Conservation (phyloP, 2,329 filamentous ascomycete species). For the Aureobasidium sp. region DNA sequence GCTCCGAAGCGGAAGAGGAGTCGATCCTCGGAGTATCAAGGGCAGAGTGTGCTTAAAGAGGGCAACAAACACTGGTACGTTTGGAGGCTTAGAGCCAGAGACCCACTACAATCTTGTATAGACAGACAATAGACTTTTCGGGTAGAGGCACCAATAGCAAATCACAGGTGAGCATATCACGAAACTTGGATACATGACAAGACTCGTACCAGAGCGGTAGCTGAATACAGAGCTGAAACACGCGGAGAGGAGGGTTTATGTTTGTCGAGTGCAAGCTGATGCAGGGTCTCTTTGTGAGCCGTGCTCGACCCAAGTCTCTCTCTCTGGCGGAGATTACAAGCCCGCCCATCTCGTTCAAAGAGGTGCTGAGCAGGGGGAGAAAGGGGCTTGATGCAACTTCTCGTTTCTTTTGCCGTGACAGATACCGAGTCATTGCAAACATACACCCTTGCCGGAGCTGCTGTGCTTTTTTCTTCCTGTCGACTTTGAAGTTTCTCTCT, state of each 20-base stretch:
- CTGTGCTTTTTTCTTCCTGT: background rate
- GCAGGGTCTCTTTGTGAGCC: background rate
- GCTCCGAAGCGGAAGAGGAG: background rate
- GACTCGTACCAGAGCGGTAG: background rate
- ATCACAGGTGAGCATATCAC: background rate
- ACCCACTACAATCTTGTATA: conserved; percentile 7
- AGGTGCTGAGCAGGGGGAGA: background rate
- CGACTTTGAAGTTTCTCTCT: background rate
- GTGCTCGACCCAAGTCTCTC: background rate
- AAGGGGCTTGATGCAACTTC: conserved; percentile 1
- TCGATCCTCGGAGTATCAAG: background rate
- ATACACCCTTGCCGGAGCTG: background rate
- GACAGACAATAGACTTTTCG: conserved; percentile 1
- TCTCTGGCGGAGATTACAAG: conserved; percentile 1
- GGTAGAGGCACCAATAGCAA: background rate
- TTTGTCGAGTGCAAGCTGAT: background rate
- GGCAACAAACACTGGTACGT: background rate
- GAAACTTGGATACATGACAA: background rate
- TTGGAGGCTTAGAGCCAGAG: background rate
- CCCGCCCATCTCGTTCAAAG: background rate
- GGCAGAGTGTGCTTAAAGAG: background rate
- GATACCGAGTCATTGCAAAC: background rate
- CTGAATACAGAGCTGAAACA: background rate
- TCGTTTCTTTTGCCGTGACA: background rate
- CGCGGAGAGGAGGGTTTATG: background rate